These are phyloP conservation scores for Dendrothele bispora DNA, from an alignment of 768 basidiomycete species.

Conservation along the genomic window DNA sequence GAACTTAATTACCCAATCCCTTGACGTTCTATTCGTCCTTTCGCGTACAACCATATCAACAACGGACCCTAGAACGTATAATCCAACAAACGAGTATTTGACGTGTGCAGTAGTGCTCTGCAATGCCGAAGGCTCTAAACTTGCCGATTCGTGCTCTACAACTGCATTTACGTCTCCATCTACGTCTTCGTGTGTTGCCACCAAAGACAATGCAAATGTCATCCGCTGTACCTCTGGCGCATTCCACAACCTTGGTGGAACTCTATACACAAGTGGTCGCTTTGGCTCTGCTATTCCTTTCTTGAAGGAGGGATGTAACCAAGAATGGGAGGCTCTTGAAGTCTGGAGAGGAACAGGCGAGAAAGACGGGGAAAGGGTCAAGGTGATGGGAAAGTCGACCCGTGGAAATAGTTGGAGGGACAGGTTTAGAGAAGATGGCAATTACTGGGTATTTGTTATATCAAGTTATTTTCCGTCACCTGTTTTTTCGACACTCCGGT, in stretches of 20 bases:
- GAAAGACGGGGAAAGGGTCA: not conserved
- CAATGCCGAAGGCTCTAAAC: constrained; percentile 14
- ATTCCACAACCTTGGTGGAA: constrained; percentile 65
- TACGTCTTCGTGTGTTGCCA: too few relatives aligned
- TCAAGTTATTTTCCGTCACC: constrained; percentile 45
- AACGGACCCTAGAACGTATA: constrained; percentile 44
- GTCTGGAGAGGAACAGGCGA: constrained; percentile 19
- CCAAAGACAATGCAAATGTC: constrained; percentile 52
- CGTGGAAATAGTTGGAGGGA: constrained; percentile 60
- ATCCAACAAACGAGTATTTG: constrained; percentile 46
- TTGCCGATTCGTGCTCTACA: constrained; percentile 4
- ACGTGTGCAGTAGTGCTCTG: constrained; percentile 38
- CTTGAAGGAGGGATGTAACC: constrained; percentile 54
- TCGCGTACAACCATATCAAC: constrained; percentile 42
- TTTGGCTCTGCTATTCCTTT: constrained; percentile 69
- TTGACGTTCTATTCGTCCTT: constrained; percentile 58
- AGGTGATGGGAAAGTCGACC: constrained; percentile 34
- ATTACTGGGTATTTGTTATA: constrained; percentile 73
- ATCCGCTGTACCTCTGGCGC: constrained; percentile 70
- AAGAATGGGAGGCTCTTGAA: constrained; percentile 49
- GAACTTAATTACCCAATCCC: constrained; percentile 39
- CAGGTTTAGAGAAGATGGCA: constrained; percentile 78
- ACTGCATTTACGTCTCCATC: too few relatives aligned
- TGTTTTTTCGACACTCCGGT: not conserved
- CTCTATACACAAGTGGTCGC: constrained; percentile 64